These are phyloP conservation scores for Penstemon davidsonii DNA, from an alignment of 257 asterid species.

Conservation along the genomic window DNA sequence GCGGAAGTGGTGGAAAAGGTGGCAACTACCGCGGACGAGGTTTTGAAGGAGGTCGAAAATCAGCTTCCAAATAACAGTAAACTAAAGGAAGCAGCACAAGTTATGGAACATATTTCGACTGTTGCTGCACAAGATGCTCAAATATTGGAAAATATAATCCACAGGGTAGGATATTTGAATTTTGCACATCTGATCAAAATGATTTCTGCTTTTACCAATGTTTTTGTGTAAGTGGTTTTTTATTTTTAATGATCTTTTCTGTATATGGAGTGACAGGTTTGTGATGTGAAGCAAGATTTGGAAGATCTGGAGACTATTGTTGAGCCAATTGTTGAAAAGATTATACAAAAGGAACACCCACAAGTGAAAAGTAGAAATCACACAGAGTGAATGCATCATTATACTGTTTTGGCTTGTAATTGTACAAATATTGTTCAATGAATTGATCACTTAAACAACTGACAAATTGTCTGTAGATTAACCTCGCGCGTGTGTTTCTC, in stretches of 20 bases:
- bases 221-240: not conserved
- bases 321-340: constrained; percentile 49
- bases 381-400: too few species aligned
- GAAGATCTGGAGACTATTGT: constrained; percentile 49
- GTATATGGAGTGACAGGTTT: constrained; percentile 42
- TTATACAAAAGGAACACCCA: constrained; percentile 22
- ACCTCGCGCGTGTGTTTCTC: too few species aligned
- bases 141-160: constrained; percentile 43
- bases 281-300: constrained; percentile 61
- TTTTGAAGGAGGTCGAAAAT: constrained; percentile 46
- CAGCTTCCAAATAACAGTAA: constrained; percentile 52
- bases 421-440: too few species aligned
- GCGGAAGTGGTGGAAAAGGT: constrained; percentile 61
- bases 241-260: not conserved
- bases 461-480: not conserved
- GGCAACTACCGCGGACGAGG: constrained; percentile 55
- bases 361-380: not conserved
- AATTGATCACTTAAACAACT: not conserved
- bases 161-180: constrained; percentile 28
- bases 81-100: constrained; percentile 62
- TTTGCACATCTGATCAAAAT: too few species aligned
- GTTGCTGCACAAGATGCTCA: constrained; percentile 58
- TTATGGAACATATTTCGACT: constrained; percentile 46
- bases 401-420: too few species aligned
- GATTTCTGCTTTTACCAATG: not conserved